A percentile compares a stretch with the other conserved stretches of the same genome.
These are phyloP conservation scores for Panicum hallii DNA, from an alignment of 202 grass and related monocot species.

Conservation along the genomic window DNA sequence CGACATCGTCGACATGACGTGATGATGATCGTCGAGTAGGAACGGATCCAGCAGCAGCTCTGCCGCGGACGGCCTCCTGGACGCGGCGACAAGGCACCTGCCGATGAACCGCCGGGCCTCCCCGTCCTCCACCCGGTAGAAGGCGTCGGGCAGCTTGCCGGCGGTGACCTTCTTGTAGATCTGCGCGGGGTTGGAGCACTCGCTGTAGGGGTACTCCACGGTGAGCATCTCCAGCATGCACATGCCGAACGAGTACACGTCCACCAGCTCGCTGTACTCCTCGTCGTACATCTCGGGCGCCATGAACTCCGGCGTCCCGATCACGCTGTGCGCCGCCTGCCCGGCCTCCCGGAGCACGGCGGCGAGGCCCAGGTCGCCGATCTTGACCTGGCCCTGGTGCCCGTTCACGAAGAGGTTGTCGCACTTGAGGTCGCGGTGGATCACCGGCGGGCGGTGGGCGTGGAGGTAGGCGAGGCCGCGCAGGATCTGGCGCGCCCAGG, in stretches of 20 bases:
- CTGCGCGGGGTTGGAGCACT: slow-evolving; percentile 88
- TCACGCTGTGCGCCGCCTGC: background rate
- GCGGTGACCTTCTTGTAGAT: slow-evolving; percentile 95
- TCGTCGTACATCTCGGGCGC: background rate
- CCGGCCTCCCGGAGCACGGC: slow-evolving; percentile 57
- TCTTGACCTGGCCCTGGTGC: slow-evolving; percentile 80
- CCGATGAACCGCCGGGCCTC: slow-evolving; percentile 69
- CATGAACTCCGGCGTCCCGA: background rate
- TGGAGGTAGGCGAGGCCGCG: slow-evolving; percentile 78
- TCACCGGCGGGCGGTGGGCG: slow-evolving; percentile 66
- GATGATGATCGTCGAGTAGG: slow-evolving; percentile 34
- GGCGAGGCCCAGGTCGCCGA: slow-evolving; percentile 86
- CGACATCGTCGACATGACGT: no score
- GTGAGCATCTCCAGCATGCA: slow-evolving; percentile 96
- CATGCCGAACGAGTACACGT: slow-evolving; percentile 94
- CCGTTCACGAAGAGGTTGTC: slow-evolving; percentile 92
- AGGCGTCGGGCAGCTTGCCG: slow-evolving; percentile 79
- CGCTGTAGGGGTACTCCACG: slow-evolving; percentile 75
- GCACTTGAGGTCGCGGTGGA: slow-evolving; percentile 96
- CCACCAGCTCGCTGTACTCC: slow-evolving; percentile 56
- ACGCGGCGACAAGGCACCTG: slow-evolving; percentile 55
- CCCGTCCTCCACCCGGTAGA: slow-evolving; percentile 51
- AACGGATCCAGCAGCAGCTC: slow-evolving; percentile 82
- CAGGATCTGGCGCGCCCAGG: slow-evolving; percentile 75
- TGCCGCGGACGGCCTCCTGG: slow-evolving; percentile 59